Evolutionary conservation across 139 green algal genomes (phyloP).

Genomic region (Chlorella sp.): DNA sequence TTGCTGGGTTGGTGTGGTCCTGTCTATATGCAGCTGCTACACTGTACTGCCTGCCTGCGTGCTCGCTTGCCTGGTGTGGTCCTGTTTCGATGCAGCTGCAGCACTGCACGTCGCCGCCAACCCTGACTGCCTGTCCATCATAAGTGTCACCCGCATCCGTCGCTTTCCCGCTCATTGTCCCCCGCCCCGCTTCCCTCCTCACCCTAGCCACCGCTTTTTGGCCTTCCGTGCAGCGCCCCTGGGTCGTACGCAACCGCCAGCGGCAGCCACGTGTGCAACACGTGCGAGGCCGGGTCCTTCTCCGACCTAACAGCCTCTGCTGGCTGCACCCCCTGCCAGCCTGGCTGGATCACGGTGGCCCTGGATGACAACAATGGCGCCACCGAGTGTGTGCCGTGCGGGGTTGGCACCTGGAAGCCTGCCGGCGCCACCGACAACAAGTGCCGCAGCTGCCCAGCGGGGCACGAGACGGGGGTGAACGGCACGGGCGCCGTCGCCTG

Average conservation of each 20-base stretch:
- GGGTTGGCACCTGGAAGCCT: neutral
- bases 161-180: too few species aligned
- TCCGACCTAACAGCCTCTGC: neutral
- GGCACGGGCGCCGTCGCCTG: neutral
- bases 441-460: constrained; percentile 12
- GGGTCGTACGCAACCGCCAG: neutral
- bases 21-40: neutral
- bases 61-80: too few species aligned
- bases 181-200: neutral
- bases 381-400: neutral
- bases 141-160: neutral
- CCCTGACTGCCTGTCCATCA: too few species aligned
- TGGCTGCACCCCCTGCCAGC: neutral
- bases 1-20: neutral
- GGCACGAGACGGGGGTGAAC: neutral
- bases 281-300: neutral
- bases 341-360: neutral
- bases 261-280: neutral
- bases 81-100: too few species aligned
- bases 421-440: neutral
- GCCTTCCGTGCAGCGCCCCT: neutral
- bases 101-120: too few species aligned
- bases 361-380: neutral
- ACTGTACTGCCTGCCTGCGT: neutral
- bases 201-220: too few species aligned